Evolutionary conservation across 768 basidiomycete genomes (phyloP).

Genomic region (Auricularia sp.): DNA sequence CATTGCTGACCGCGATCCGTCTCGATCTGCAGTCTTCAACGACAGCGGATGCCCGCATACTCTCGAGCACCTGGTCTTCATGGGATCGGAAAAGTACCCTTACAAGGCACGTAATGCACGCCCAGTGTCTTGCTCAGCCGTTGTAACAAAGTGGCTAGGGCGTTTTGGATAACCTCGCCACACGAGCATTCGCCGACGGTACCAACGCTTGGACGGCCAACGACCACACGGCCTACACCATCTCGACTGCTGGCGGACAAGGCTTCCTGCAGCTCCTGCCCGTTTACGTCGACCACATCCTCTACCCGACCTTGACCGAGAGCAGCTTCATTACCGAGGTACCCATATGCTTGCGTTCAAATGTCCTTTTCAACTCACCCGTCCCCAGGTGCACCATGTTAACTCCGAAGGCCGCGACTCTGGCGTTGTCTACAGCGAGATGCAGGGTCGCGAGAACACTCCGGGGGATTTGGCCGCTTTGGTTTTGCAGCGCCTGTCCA

Average conservation of each 20-base stretch:
- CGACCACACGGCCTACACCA: conserved; percentile 91
- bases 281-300: conserved; percentile 90
- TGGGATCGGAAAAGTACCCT: conserved; percentile 92
- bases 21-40: conserved; percentile 58
- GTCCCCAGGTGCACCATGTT: conserved; percentile 77
- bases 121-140: background rate
- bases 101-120: conserved; percentile 41
- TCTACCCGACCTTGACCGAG: conserved; percentile 90
- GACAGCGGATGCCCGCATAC: conserved; percentile 95
- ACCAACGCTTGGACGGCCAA: conserved; percentile 97
- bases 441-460: conserved; percentile 94
- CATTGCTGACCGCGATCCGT: background rate
- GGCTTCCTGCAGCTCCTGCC: conserved; percentile 80
- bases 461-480: conserved; percentile 84
- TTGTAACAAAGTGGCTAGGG: conserved; percentile 27
- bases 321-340: conserved; percentile 65
- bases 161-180: conserved; percentile 88
- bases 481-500: conserved; percentile 74
- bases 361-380: conserved; percentile 13
- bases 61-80: conserved; percentile 88
- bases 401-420: conserved; percentile 84
- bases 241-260: conserved; percentile 89
- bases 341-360: background rate
- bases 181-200: conserved; percentile 83
- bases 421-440: conserved; percentile 94